Percentiles rank a stretch among this genome's conserved stretches.
Conservation (phyloP, 2,329 filamentous ascomycete genomes). For the Fusarium transvaalense region DNA sequence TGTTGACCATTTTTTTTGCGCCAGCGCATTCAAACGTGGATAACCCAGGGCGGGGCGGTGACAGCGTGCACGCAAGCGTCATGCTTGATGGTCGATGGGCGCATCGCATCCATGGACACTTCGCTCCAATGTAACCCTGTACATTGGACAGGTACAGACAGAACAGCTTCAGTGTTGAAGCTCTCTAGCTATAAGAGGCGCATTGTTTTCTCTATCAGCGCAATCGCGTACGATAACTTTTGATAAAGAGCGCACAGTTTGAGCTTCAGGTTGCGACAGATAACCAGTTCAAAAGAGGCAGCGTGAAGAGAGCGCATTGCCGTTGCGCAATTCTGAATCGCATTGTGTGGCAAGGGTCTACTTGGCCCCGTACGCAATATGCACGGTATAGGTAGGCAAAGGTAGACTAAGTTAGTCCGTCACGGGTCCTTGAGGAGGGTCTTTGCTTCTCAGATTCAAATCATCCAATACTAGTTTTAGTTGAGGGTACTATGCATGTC, state of each 20-base stretch:
- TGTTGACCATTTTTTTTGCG: slow-evolving; percentile 47
- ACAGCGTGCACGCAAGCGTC: slow-evolving; percentile 49
- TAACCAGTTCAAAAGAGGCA: not conserved
- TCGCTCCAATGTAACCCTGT: slow-evolving; percentile 41
- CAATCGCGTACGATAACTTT: slow-evolving; percentile 4
- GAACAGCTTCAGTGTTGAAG: slow-evolving; percentile 8
- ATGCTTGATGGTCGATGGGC: slow-evolving; percentile 47
- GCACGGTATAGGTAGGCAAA: slow-evolving; percentile 29
- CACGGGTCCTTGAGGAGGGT: slow-evolving; percentile 32
- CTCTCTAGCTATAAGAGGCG: slow-evolving; percentile 12
- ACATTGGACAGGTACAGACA: not conserved
- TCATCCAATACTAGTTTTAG: slow-evolving; percentile 15
- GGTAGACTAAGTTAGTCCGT: slow-evolving; percentile 29
- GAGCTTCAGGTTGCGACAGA: not conserved
- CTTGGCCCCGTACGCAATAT: slow-evolving; percentile 36
- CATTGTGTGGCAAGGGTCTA: slow-evolving; percentile 44
- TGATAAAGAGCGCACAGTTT: not conserved
- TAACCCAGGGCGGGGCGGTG: slow-evolving; percentile 46
- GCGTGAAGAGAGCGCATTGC: slow-evolving; percentile 31
- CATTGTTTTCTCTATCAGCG: slow-evolving; percentile 31
- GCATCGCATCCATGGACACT: slow-evolving; percentile 47
- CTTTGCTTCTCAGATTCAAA: slow-evolving; percentile 16
- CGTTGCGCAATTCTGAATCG: slow-evolving; percentile 42
- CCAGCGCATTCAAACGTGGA: slow-evolving; percentile 49
- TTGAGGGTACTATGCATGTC: slow-evolving; percentile 33